phyloP scores from a whole-genome alignment of 768 basidiomycete species.

The Amanita pseudoporphyria region DNA sequence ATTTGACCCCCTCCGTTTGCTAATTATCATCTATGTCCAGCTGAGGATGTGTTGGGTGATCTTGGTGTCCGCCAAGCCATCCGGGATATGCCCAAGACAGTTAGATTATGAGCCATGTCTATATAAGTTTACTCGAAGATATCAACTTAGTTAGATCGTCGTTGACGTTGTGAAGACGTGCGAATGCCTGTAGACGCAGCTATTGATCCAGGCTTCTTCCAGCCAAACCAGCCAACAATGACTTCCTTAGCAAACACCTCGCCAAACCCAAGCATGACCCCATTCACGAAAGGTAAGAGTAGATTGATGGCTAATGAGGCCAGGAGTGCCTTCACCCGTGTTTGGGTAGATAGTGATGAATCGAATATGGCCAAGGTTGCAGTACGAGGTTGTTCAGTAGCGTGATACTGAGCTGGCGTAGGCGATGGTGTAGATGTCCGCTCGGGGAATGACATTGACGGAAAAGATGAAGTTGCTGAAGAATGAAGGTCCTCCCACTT shows the following conservation, averaged over 20 bases:
- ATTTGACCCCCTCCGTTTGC: neutral
- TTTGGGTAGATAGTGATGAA: slow-evolving; percentile 50
- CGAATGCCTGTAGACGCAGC: slow-evolving; percentile 29
- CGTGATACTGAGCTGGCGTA: slow-evolving; percentile 14
- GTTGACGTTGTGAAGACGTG: slow-evolving; percentile 9
- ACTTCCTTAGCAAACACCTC: slow-evolving; percentile 85
- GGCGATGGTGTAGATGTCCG: slow-evolving; percentile 43
- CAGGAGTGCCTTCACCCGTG: slow-evolving; percentile 58
- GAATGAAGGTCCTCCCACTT: slow-evolving; percentile 72
- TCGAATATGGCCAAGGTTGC: slow-evolving; percentile 69
- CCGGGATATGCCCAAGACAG: slow-evolving; percentile 64
- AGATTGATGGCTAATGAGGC: slow-evolving; percentile 79
- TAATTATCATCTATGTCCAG: slow-evolving; percentile 19
- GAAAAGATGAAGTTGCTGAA: slow-evolving; percentile 55
- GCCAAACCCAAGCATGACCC: slow-evolving; percentile 94
- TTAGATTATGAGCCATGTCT: slow-evolving; percentile 36
- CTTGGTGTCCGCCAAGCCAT: slow-evolving; percentile 78
- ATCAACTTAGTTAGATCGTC: neutral
- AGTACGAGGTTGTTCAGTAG: slow-evolving; percentile 26
- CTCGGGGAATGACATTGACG: slow-evolving; percentile 72
- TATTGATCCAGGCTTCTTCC: slow-evolving; percentile 30
- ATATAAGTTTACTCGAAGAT: neutral
- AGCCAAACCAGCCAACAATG: slow-evolving; percentile 46
- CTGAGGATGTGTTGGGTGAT: slow-evolving; percentile 75
- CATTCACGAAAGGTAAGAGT: slow-evolving; percentile 82